Evolutionary conservation across 1,139 yeast genomes (phyloP), one percentile per base, ranked within the genome.

Genomic region (Yamadazyma songkhlaensis): DNA sequence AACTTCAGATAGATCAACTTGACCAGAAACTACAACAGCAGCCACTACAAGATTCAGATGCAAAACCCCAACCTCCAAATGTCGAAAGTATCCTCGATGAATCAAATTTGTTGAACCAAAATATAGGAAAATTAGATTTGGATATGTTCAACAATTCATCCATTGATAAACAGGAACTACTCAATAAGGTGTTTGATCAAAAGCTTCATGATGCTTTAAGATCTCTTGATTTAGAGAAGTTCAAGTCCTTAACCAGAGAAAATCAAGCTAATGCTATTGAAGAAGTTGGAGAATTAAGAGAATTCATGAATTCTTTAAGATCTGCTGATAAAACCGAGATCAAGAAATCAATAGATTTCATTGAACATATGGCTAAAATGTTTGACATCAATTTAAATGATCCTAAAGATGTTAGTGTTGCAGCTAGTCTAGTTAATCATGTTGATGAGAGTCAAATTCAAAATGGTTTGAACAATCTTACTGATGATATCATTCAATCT

Each of bases 401-500:
- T 41, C 50, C 61, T 47, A 54, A 57, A 44, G 56, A 53, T 28
- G 51, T 50, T 8, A 45, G 56, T 12, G 46, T 43, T 20, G 46
- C 46, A n/a, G 50, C 48, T 28, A 36, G 46, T 9, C 46, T 58
- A 17, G 59, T 60, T 37, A 58, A 35, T 12, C 13, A 21, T 6
- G 6, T 31, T 8, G 25, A 21, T 25, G 14, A 32, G 21, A 13
- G 53, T 36, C 58, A 53, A 38, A 46, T 61, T 31, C 49, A 62
- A 4, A 53, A 57, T 39, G 74, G 74, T 3, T 54, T 81, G 17
- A 67, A 81, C 36, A 74, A 77, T 10, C 84, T 86, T 36, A 92
- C 94, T 0, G 94, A 86, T 47, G 95, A 86, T 53, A 60, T 87
- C 24, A 64, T 85, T 40, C 78, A 77, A 45, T 83, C 84, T 53